Evolutionary conservation across 805 yeast species (phyloP).

Genomic region (Monosporozyma yasuniensis): DNA sequence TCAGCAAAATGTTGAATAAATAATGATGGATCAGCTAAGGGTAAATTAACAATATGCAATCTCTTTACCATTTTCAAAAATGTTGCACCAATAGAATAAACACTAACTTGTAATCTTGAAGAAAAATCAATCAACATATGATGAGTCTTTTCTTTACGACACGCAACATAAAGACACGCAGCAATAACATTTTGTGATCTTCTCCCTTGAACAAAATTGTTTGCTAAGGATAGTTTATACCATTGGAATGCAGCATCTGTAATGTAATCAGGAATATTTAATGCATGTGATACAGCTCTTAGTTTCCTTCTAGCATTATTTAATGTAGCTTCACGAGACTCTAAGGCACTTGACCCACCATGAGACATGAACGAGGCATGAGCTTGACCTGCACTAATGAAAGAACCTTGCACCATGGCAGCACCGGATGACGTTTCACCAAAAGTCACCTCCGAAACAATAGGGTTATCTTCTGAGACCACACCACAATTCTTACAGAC

Average conservation of each 20-base stretch:
- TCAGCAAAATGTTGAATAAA: constrained; percentile 93
- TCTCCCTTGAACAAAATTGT: constrained; percentile 95
- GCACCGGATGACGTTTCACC: constrained; percentile 91
- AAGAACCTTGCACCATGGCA: constrained; percentile 91
- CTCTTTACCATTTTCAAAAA: constrained; percentile 87
- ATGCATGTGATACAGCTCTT: constrained; percentile 67
- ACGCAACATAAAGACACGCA: constrained; percentile 89
- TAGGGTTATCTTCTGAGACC: constrained; percentile 85
- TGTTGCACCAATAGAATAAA: constrained; percentile 92
- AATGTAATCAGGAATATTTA: constrained; percentile 74
- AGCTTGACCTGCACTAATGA: constrained; percentile 79
- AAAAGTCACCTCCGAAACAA: constrained; percentile 90
- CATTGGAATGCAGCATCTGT: constrained; percentile 82
- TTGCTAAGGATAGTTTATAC: constrained; percentile 78
- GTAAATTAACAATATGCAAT: constrained; percentile 65
- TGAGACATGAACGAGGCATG: constrained; percentile 49
- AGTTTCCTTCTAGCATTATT: constrained; percentile 76
- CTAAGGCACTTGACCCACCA: constrained; percentile 66
- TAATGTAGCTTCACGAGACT: constrained; percentile 82
- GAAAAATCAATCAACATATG: constrained; percentile 96
- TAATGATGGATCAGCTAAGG: constrained; percentile 88
- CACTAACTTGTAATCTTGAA: constrained; percentile 80
- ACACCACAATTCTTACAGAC: constrained; percentile 79
- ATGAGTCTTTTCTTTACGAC: constrained; percentile 82
- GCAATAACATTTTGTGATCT: constrained; percentile 91